Base-by-base conservation (phyloP, 805 yeast species). In the Grigorovia yakushimaensis region DNA sequence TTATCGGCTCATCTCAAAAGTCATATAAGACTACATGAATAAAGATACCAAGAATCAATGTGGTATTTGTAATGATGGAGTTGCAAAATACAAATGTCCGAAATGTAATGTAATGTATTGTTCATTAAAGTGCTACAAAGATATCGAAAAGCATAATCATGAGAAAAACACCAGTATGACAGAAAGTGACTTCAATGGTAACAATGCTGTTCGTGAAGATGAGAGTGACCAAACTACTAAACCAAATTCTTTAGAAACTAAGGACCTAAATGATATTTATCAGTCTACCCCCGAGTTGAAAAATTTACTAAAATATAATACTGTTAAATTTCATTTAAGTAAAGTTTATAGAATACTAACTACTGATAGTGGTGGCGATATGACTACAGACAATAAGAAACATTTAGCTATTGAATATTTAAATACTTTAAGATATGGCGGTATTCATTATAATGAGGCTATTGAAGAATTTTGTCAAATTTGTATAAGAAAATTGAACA, bases 391-490 rank as follows among this genome's bases (percentile, higher is more conserved):
- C 35, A 66, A 68, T 45, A 63, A 80, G 39, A 56, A 66, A 27
- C 82, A 78, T 44, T 68, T 81, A 3, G 81, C 81, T 7, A 73
- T 76, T 45, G 71, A 77, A 59, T 79, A 81, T 49, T 61, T 82
- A 22, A 73, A 76, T 24, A 77, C 79, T 37, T 60, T 82, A 36
- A 57, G 88, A 30, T 59, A 56, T 4, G 81, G 80, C 9, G 88
- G 89, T 0, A 51, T 71, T 0, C 86, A 82, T 54, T 73, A 73
- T 44, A 82, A 82, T 58, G 78, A 70, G 48, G 66, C 80, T 18
- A 73, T 82, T 13, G 86, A 81, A 59, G 88, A 81, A 50, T 82
- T 82, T 61, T 74, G 82, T 39, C 63, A 57, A 40, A 50, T 57
- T 23, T 51, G 46, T 43, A 46, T 59, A 36, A 45, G 45, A 15